phyloP scores from a whole-genome alignment of 345 rosid genomes.

The Jatropha curcas region DNA sequence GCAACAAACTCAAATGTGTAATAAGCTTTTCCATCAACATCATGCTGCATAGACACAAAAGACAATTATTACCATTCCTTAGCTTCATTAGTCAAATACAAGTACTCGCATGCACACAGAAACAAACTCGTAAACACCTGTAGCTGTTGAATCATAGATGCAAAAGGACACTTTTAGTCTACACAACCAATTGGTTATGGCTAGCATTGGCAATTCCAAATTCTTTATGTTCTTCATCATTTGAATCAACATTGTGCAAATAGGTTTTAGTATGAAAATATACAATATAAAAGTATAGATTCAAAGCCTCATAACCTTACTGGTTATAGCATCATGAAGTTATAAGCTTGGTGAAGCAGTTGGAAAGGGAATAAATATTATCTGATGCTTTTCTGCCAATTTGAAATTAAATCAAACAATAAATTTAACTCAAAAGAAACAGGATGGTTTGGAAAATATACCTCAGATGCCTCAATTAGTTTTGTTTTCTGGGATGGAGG shows the following conservation, averaged over 20 bases:
- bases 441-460: slow-evolving; percentile 24
- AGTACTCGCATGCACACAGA: background rate
- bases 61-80: background rate
- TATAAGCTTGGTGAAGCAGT: too few species aligned
- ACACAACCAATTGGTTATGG: background rate
- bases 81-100: background rate
- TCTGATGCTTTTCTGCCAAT: background rate
- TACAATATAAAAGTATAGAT: too few species aligned
- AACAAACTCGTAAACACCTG: background rate
- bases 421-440: background rate
- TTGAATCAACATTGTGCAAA: background rate
- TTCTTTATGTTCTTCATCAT: background rate
- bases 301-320: too few species aligned
- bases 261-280: background rate
- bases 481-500: slow-evolving; percentile 83
- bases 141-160: background rate
- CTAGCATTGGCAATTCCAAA: background rate
- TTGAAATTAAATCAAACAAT: background rate
- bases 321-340: too few species aligned
- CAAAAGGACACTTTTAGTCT: background rate
- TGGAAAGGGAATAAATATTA: too few species aligned
- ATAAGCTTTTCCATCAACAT: slow-evolving; percentile 72
- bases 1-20: slow-evolving; percentile 81
- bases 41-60: slow-evolving; percentile 55
- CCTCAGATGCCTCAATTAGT: slow-evolving; percentile 72